Conservation (phyloP, 2,329 filamentous ascomycete genomes). For the Sclerotinia nivalis region DNA sequence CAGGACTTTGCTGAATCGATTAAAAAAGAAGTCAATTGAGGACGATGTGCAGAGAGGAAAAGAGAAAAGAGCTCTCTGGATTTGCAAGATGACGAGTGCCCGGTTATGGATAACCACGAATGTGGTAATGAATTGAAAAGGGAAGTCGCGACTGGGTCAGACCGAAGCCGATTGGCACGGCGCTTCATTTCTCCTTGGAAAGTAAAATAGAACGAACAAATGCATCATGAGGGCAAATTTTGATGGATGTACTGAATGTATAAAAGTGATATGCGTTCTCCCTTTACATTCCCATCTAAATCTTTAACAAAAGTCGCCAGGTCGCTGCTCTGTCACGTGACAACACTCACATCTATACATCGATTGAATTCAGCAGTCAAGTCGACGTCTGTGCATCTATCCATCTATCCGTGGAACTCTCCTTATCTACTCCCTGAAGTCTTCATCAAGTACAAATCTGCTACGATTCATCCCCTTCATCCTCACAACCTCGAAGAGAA, state of each 20-base stretch:
- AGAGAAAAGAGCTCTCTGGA: too few relatives aligned
- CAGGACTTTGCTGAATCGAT: background rate
- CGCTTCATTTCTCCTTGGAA: background rate
- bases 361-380: background rate
- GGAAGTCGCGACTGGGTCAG: slow-evolving; percentile 5
- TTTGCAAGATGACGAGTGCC: rapidly evolving
- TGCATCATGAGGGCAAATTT: background rate
- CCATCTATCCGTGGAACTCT: background rate
- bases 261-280: background rate
- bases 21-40: background rate
- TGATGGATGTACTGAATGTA: background rate
- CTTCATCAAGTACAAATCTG: background rate
- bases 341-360: background rate
- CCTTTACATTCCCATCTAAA: background rate
- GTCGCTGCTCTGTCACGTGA: background rate
- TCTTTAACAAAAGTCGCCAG: too few relatives aligned
- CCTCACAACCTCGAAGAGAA: slow-evolving; percentile 34
- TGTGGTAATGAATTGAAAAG: background rate
- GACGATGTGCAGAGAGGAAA: background rate
- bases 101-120: background rate
- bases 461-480: background rate
- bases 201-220: background rate
- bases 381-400: rapidly evolving
- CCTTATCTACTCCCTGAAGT: background rate
- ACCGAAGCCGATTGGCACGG: background rate